These are phyloP conservation scores for Rubus idaeus DNA, from an alignment of 306 rosid genomes.

Conservation along the genomic window DNA sequence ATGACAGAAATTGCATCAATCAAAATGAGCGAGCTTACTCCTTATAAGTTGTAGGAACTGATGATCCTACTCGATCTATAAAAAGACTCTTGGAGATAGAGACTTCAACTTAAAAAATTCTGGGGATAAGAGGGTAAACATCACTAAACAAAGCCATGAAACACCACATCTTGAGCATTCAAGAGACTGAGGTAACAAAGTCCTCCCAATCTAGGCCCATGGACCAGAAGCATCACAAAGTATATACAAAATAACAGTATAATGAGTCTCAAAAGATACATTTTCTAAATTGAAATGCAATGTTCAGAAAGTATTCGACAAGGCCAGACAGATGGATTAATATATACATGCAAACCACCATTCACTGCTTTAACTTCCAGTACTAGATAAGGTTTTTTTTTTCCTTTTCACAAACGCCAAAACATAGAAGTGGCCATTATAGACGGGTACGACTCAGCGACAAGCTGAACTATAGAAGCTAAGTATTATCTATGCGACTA, in stretches of 20 bases:
- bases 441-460: neutral
- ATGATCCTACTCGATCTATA: too few relatives aligned
- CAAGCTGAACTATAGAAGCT: neutral
- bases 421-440: neutral
- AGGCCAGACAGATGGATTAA: neutral
- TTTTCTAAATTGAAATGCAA: neutral
- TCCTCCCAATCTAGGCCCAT: neutral
- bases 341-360: conserved; percentile 26
- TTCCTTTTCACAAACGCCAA: neutral
- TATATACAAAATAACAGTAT: neutral
- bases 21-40: too few relatives aligned
- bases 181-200: neutral
- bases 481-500: conserved; percentile 46
- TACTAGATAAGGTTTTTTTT: neutral
- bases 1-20: neutral
- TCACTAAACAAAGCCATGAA: neutral
- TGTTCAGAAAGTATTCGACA: neutral
- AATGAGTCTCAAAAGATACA: neutral
- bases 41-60: too few relatives aligned
- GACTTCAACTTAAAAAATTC: too few relatives aligned
- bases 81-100: too few relatives aligned
- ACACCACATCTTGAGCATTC: neutral
- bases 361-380: neutral
- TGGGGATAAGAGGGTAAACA: neutral
- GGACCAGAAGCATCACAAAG: neutral